Percentiles rank a stretch among this genome's conserved stretches.
Conservation (phyloP, 108 stramenopile genomes). For the Hondaea fermentalgiana region DNA sequence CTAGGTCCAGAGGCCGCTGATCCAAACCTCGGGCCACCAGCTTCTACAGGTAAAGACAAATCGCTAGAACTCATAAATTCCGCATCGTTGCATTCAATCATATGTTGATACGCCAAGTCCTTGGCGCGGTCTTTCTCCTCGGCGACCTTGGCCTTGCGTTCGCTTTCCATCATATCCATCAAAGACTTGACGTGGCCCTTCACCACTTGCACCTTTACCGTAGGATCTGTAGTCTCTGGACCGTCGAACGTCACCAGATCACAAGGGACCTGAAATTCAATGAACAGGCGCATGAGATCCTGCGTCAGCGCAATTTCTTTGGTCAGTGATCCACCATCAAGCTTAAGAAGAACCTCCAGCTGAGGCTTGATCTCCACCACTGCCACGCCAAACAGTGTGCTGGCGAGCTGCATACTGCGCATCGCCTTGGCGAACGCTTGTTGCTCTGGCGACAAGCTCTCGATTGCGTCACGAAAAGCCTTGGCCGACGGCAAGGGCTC, state of each 20-base stretch:
- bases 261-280: constrained; percentile 71
- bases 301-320: constrained; percentile 74
- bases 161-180: constrained; percentile 50
- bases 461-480: constrained; percentile 73
- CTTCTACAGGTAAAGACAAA: no score
- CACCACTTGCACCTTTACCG: constrained; percentile 57
- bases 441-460: constrained; percentile 71
- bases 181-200: constrained; percentile 58
- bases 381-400: constrained; percentile 67
- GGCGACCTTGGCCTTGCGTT: constrained; percentile 50
- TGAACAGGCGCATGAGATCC: constrained; percentile 67
- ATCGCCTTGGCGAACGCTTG: constrained; percentile 63
- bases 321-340: constrained; percentile 57
- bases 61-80: no score
- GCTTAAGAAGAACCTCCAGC: constrained; percentile 58
- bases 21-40: no score
- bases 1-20: no score
- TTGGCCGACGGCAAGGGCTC: constrained; percentile 68
- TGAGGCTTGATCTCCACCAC: constrained; percentile 76
- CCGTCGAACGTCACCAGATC: constrained; percentile 71
- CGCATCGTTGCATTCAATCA: no score
- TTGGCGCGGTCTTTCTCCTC: constrained; percentile 14
- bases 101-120: not conserved
- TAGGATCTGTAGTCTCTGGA: not conserved
- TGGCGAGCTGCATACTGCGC: constrained; percentile 67